Percentiles rank a stretch among this genome's conserved stretches.
phyloP scores from a whole-genome alignment of 208 protist species.

The Trypanosoma cruzi region DNA sequence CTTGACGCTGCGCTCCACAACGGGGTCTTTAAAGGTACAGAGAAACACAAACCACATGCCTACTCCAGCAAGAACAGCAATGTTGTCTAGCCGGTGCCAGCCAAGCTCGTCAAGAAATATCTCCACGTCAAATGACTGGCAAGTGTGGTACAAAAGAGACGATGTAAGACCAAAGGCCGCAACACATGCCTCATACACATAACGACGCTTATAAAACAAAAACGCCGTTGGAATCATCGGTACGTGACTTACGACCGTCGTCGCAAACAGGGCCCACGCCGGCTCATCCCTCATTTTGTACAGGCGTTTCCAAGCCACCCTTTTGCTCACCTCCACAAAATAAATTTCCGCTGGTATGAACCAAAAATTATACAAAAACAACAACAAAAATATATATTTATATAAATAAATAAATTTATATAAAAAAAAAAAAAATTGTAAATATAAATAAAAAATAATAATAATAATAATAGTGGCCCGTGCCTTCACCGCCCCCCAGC shows the following conservation, averaged over 20 bases:
- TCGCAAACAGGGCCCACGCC: conserved; percentile 22
- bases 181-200: conserved; percentile 55
- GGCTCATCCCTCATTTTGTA: background rate
- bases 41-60: conserved; percentile 58
- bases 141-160: conserved; percentile 83
- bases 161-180: conserved; percentile 49
- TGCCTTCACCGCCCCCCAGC: too few relatives aligned
- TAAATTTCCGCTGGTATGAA: background rate
- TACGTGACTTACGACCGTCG: conserved; percentile 70
- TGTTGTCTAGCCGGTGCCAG: conserved; percentile 84
- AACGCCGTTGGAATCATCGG: conserved; percentile 49
- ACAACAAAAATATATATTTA: too few relatives aligned
- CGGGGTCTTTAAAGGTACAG: conserved; percentile 35
- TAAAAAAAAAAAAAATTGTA: conserved; percentile 5
- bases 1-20: conserved; percentile 47
- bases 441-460: background rate
- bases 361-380: too few relatives aligned
- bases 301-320: background rate
- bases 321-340: background rate
- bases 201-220: conserved; percentile 46
- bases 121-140: conserved; percentile 45
- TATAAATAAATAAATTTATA: too few relatives aligned
- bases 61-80: conserved; percentile 49
- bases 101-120: conserved; percentile 64
- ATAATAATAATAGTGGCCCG: background rate